These are phyloP conservation scores for Chalciporus sphaerocephalus DNA, from an alignment of 768 basidiomycete genomes.

Conservation along the genomic window DNA sequence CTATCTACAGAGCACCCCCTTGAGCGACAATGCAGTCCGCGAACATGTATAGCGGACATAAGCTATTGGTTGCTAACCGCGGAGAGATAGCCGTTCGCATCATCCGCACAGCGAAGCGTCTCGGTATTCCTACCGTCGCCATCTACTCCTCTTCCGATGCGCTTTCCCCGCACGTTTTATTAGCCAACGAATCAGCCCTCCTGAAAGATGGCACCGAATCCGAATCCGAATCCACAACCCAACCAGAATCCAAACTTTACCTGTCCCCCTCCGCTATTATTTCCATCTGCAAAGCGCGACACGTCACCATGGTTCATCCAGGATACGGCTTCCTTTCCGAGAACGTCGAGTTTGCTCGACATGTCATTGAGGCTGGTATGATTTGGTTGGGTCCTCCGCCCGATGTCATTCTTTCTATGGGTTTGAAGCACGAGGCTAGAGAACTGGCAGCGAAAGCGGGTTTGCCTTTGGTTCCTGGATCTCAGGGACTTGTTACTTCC, in stretches of 20 bases:
- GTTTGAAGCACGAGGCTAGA: slow-evolving; percentile 58
- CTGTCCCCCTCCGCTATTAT: slow-evolving; percentile 38
- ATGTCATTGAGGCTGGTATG: slow-evolving; percentile 45
- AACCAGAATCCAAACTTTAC: slow-evolving; percentile 44
- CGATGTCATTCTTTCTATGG: slow-evolving; percentile 49
- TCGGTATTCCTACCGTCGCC: slow-evolving; percentile 51
- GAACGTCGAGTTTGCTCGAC: slow-evolving; percentile 51
- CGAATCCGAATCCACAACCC: not conserved
- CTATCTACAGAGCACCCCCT: not conserved
- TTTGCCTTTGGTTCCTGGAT: slow-evolving; percentile 56
- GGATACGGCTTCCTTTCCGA: slow-evolving; percentile 68
- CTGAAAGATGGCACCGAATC: slow-evolving; percentile 22
- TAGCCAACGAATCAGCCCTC: slow-evolving; percentile 48
- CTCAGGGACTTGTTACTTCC: slow-evolving; percentile 41
- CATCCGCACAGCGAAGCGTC: slow-evolving; percentile 49
- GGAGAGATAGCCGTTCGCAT: slow-evolving; percentile 70
- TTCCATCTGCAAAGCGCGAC: slow-evolving; percentile 37
- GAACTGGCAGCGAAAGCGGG: slow-evolving; percentile 42
- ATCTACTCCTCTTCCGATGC: slow-evolving; percentile 59
- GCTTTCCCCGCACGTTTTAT: slow-evolving; percentile 51
- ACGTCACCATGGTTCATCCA: slow-evolving; percentile 53
- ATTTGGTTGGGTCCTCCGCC: slow-evolving; percentile 56
- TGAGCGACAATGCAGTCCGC: slow-evolving; percentile 8
- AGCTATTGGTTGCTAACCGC: slow-evolving; percentile 63
- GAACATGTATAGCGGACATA: slow-evolving; percentile 33